Conservation (phyloP, 331 rosid genomes). For the Rosa hybrid region DNA sequence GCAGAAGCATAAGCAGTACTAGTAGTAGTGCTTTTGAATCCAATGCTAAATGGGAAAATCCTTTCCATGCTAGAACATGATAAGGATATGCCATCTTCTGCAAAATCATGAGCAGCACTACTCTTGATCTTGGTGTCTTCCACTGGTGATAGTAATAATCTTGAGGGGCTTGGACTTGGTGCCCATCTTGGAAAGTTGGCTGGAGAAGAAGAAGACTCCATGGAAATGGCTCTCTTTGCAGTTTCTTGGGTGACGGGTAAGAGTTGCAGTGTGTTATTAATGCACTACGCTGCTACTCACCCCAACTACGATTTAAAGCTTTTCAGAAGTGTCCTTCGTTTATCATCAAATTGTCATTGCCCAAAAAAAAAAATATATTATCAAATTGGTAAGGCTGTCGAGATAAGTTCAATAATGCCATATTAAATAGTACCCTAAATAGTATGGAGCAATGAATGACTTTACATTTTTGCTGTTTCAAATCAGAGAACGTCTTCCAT, state of each 20-base stretch:
- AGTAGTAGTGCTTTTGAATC: background rate
- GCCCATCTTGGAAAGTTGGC: constrained; percentile 25
- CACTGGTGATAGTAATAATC: constrained; percentile 5
- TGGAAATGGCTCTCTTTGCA: background rate
- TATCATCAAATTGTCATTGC: too few relatives aligned
- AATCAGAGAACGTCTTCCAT: too few relatives aligned
- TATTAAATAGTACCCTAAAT: too few relatives aligned
- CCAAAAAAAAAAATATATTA: too few relatives aligned
- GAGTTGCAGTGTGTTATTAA: background rate
- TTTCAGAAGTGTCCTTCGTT: too few relatives aligned
- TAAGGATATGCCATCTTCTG: background rate
- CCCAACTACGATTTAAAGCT: background rate
- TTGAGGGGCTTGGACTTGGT: constrained; percentile 35
- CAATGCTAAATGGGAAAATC: constrained; percentile 15
- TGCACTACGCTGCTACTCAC: background rate
- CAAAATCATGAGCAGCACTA: constrained; percentile 7
- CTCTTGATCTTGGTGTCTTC: background rate
- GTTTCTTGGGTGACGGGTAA: background rate
- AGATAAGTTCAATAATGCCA: too few relatives aligned
- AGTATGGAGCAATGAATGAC: too few relatives aligned
- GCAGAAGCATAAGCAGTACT: background rate
- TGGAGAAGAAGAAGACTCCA: background rate
- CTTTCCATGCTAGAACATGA: constrained; percentile 2
- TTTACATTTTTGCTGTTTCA: too few relatives aligned
- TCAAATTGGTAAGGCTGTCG: too few relatives aligned